phyloP scores from a whole-genome alignment of 1,284 basidiomycete genomes.

The Hypsizygus ulmarius region DNA sequence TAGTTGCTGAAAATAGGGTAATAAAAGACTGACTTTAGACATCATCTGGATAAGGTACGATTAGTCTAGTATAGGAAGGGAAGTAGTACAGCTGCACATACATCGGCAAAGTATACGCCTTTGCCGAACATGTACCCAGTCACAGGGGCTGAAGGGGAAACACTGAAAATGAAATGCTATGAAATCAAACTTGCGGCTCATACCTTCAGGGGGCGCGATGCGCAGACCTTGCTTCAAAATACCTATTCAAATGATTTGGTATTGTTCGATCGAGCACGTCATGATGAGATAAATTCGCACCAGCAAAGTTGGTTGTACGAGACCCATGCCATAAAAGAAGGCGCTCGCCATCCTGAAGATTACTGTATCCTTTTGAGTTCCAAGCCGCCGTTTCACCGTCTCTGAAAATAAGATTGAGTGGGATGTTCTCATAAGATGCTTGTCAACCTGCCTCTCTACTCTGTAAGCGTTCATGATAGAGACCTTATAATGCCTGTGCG shows the following conservation, averaged over 20 bases:
- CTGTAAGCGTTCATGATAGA: slow-evolving; percentile 50
- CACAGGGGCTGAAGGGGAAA: slow-evolving; percentile 41
- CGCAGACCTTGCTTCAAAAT: slow-evolving; percentile 66
- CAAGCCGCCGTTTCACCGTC: slow-evolving; percentile 51
- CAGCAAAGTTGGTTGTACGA: slow-evolving; percentile 62
- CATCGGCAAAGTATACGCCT: slow-evolving; percentile 68
- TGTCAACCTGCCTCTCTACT: slow-evolving; percentile 46
- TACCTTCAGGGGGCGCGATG: slow-evolving; percentile 67
- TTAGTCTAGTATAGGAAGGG: slow-evolving; percentile 11
- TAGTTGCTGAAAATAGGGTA: background rate
- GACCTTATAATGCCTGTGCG: slow-evolving; percentile 46
- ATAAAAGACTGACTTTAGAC: slow-evolving; percentile 45
- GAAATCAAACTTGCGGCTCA: slow-evolving; percentile 3
- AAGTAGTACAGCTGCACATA: slow-evolving; percentile 27
- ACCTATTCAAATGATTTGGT: slow-evolving; percentile 27
- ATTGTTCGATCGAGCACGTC: background rate
- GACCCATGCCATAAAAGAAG: slow-evolving; percentile 69
- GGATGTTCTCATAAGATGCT: background rate
- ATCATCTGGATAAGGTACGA: slow-evolving; percentile 46
- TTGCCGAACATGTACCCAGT: slow-evolving; percentile 71
- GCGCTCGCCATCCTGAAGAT: slow-evolving; percentile 47
- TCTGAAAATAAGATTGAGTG: slow-evolving; percentile 24
- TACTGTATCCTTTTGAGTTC: slow-evolving; percentile 45
- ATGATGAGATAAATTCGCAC: slow-evolving; percentile 21
- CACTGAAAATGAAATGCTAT: background rate